Evolutionary conservation across 2,329 filamentous ascomycete genomes (phyloP), one percentile per base, ranked within the genome.

Genomic region (Clarireedia sp.): DNA sequence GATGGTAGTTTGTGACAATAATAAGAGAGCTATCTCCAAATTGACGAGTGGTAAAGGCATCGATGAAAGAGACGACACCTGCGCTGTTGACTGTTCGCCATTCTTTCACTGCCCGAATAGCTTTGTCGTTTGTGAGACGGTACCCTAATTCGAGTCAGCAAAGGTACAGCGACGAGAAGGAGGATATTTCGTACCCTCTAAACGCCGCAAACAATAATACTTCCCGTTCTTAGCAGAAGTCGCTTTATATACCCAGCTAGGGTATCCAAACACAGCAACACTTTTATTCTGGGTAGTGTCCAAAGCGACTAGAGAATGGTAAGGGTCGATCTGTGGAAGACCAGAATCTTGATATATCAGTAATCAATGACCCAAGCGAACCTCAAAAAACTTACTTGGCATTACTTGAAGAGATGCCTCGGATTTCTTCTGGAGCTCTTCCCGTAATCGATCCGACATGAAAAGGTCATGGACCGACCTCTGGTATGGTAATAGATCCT

Each of bases 21-120:
- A 99, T 87, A 54, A 99, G 79, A 3, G 94, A 97, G 71, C 89
- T 95, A 69, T 97, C 94, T 54, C 90, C 89, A 70, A 99, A 99
- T 24, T 87, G 89, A 59, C 90, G 79, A 12, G 90, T 95, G 0
- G 94, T 99, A 66, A 99, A 99, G 0, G 89, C 90, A 71, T 96
- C 90, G 65, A 95, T 85, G 8, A 95, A 82, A 0, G 86, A 87
- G 29, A 97, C 92, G 19, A 97, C 82, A 61, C 83, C 89, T 55
- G 85, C 87, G 65, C 86, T 92, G 66, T 82, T 80, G 48, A 99
- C 81, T 57, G 87, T 83, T 67, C 91, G 92, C 94, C 94, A 99
- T 10, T 88, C 85, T 64, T 91, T 89, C 54, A 94, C 87, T 1
- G 87, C 83, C 57, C 87, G 81, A 51, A 97, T 95, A 3, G 91